Evolutionary conservation across 306 rosid genomes (phyloP).

Genomic region (Malus sylvestris): DNA sequence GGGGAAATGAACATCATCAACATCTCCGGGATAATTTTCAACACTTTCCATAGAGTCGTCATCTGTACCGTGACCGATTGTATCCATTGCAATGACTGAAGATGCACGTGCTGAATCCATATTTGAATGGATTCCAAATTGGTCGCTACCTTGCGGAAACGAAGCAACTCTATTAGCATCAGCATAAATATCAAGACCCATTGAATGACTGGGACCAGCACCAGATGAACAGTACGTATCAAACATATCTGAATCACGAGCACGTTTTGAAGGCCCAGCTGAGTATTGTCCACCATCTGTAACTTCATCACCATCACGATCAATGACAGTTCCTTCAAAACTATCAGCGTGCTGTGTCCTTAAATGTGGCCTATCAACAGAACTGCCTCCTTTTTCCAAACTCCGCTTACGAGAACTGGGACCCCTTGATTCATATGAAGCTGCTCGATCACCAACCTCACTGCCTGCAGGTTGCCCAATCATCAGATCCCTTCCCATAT

Average conservation of each 20-base stretch:
- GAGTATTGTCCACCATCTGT: conserved; percentile 80
- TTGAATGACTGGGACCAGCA: conserved; percentile 91
- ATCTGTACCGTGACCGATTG: conserved; percentile 63
- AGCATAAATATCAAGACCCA: conserved; percentile 64
- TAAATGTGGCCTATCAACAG: conserved; percentile 60
- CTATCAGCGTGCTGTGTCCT: conserved; percentile 95
- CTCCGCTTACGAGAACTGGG: conserved; percentile 94
- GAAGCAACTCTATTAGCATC: conserved; percentile 60
- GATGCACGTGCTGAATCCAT: conserved; percentile 93
- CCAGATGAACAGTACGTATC: conserved; percentile 79
- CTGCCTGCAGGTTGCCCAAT: conserved; percentile 97
- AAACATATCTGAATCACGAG: conserved; percentile 70
- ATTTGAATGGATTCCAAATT: conserved; percentile 57
- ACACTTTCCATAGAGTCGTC: conserved; percentile 98
- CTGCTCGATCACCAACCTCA: conserved; percentile 93
- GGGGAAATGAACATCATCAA: conserved; percentile 86
- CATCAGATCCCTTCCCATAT: conserved; percentile 96
- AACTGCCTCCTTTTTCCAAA: conserved; percentile 84
- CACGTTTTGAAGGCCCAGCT: conserved; percentile 92
- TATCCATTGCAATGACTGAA: conserved; percentile 99
- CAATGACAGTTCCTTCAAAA: conserved; percentile 95
- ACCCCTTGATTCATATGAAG: conserved; percentile 96
- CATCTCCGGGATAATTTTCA: conserved; percentile 80
- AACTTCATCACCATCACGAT: conserved; percentile 96
- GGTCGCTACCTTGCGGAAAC: conserved; percentile 67